Evolutionary conservation across 2,329 filamentous ascomycete species (phyloP).

Genomic region (Cercospora sp.): DNA sequence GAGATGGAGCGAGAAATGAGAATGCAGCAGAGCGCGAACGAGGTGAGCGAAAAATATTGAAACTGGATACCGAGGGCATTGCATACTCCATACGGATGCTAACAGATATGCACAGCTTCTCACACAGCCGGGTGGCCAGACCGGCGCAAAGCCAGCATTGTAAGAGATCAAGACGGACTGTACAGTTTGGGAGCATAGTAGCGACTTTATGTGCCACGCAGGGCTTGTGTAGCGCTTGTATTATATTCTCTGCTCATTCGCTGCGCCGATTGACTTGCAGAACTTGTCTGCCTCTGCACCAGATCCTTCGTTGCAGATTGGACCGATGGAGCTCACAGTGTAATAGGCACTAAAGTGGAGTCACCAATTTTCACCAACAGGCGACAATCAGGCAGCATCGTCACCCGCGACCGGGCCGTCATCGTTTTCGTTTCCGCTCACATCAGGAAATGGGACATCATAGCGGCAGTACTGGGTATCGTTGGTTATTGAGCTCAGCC

Average conservation of each 20-base stretch:
- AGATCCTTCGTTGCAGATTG: not conserved
- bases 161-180: conserved; percentile 18
- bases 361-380: not conserved
- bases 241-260: conserved; percentile 28
- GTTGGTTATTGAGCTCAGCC: not conserved
- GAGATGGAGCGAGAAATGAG: conserved; percentile 98
- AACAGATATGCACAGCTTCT: conserved; percentile 28
- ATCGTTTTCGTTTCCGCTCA: not conserved
- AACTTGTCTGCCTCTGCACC: not conserved
- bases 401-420: not conserved
- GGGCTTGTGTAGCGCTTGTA: conserved; percentile 26
- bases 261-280: not conserved
- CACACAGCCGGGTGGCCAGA: conserved; percentile 28
- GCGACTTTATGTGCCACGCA: conserved; percentile 14
- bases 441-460: not conserved
- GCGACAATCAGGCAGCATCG: not conserved
- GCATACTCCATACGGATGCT: conserved; percentile 4
- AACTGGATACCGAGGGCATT: not conserved
- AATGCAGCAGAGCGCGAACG: conserved; percentile 88
- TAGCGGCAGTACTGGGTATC: not conserved
- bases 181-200: conserved; percentile 13
- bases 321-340: not conserved
- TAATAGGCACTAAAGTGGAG: not conserved
- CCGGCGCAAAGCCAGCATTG: conserved; percentile 30
- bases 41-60: conserved; percentile 53